Percentiles rank a stretch among this genome's conserved stretches.
Conservation (phyloP, 192 early-diverging fungal genomes). For the Rhizophagus clarus region DNA sequence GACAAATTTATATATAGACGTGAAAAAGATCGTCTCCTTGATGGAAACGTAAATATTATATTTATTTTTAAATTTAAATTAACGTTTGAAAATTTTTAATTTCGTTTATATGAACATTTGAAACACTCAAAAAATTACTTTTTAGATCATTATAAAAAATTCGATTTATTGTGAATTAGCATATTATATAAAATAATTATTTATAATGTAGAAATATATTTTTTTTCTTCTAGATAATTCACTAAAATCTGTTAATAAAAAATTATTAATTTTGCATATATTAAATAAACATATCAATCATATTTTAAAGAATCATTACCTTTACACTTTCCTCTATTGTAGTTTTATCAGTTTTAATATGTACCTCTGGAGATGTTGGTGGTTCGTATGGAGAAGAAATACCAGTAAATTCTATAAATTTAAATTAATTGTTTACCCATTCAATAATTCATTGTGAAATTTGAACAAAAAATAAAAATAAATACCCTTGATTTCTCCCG, state of each 20-base stretch:
- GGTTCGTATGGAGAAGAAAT: slow-evolving; percentile 92
- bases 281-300: background rate
- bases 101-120: too few relatives aligned
- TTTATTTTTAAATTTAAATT: too few relatives aligned
- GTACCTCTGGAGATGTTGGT: slow-evolving; percentile 80
- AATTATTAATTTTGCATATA: background rate
- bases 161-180: background rate
- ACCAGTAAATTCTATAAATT: slow-evolving; percentile 79
- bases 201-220: slow-evolving; percentile 27
- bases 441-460: too few relatives aligned
- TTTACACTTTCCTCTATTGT: slow-evolving; percentile 72
- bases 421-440: too few relatives aligned
- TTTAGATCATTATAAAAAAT: background rate
- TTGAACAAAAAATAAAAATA: background rate
- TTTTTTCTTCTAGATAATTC: slow-evolving; percentile 17
- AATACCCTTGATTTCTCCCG: slow-evolving; percentile 84
- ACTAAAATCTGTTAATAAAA: slow-evolving; percentile 5
- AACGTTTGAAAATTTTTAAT: too few relatives aligned
- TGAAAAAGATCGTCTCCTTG: background rate
- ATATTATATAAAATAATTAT: slow-evolving; percentile 1
- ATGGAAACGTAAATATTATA: background rate
- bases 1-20: background rate
- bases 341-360: slow-evolving; percentile 76
- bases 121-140: too few relatives aligned
- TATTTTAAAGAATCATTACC: slow-evolving; percentile 31